Percentiles rank a stretch among this genome's conserved stretches.
These are phyloP conservation scores for Phaeosphaeria sp. DNA, from an alignment of 2,329 filamentous ascomycete species.

Conservation along the genomic window DNA sequence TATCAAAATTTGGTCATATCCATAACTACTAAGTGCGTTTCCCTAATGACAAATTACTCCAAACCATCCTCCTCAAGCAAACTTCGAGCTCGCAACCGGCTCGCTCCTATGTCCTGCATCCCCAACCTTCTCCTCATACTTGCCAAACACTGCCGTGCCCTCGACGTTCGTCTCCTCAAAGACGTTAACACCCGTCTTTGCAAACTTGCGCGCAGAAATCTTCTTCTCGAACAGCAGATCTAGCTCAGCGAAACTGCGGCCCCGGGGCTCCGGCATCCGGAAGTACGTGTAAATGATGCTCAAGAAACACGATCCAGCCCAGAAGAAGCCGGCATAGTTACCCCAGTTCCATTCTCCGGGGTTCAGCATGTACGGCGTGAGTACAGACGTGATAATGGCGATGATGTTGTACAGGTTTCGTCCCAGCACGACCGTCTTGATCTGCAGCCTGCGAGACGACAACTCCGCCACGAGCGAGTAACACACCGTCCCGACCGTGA, in stretches of 20 bases:
- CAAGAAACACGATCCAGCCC: slow-evolving; percentile 79
- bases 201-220: slow-evolving; percentile 76
- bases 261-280: slow-evolving; percentile 79
- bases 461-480: slow-evolving; percentile 9
- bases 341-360: slow-evolving; percentile 86
- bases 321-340: slow-evolving; percentile 88
- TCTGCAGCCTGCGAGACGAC: slow-evolving; percentile 57
- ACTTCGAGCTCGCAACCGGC: slow-evolving; percentile 20
- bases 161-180: slow-evolving; percentile 49
- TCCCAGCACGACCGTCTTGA: slow-evolving; percentile 89
- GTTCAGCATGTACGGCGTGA: slow-evolving; percentile 94
- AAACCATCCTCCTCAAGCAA: not conserved
- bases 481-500: slow-evolving; percentile 8
- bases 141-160: slow-evolving; percentile 38
- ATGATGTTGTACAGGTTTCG: slow-evolving; percentile 80
- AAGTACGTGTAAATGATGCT: slow-evolving; percentile 85
- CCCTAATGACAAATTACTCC: not conserved
- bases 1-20: too few relatives aligned
- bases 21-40: too few relatives aligned
- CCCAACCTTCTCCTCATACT: slow-evolving; percentile 44
- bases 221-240: slow-evolving; percentile 82
- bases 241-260: slow-evolving; percentile 84
- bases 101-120: slow-evolving; percentile 29
- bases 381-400: slow-evolving; percentile 78
- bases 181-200: slow-evolving; percentile 62